These are phyloP conservation scores for Claviceps pusilla DNA, from an alignment of 2,329 filamentous ascomycete species.

Conservation along the genomic window DNA sequence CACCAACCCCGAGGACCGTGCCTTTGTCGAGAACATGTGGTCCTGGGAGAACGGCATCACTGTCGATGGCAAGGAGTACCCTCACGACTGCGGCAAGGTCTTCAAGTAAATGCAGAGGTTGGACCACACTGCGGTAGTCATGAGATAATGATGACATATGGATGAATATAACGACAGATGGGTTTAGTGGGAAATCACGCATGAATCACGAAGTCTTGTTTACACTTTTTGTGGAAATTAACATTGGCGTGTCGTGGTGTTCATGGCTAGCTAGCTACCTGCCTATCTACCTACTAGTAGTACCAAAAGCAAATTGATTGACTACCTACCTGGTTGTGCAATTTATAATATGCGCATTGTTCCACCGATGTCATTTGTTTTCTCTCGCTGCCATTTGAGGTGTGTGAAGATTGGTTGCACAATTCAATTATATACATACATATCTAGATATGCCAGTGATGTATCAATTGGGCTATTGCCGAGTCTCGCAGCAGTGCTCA, in stretches of 20 bases:
- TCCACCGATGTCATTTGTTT: too few relatives aligned
- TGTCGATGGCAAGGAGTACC: conserved; percentile 75
- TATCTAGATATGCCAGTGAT: too few relatives aligned
- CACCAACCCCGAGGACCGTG: conserved; percentile 67
- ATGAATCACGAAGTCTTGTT: background rate
- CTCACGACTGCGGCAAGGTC: conserved; percentile 86
- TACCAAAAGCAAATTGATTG: background rate
- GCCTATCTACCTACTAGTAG: background rate
- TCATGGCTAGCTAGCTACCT: too few relatives aligned
- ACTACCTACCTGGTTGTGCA: too few relatives aligned
- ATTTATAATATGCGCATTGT: too few relatives aligned
- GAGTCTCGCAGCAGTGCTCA: too few relatives aligned
- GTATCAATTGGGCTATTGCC: too few relatives aligned
- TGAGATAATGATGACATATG: background rate
- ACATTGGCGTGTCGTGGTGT: too few relatives aligned
- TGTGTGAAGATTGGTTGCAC: too few relatives aligned
- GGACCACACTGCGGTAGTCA: conserved; percentile 10
- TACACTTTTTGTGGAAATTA: background rate
- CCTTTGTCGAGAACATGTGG: conserved; percentile 79
- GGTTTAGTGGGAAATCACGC: conserved; percentile 10
- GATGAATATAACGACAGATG: conserved; percentile 3
- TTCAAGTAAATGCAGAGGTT: conserved; percentile 63
- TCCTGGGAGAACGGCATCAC: conserved; percentile 74
- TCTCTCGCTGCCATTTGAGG: too few relatives aligned
- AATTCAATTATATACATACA: too few relatives aligned